These are phyloP conservation scores for Bretschneidera sinensis DNA, from an alignment of 345 rosid genomes.

Conservation along the genomic window DNA sequence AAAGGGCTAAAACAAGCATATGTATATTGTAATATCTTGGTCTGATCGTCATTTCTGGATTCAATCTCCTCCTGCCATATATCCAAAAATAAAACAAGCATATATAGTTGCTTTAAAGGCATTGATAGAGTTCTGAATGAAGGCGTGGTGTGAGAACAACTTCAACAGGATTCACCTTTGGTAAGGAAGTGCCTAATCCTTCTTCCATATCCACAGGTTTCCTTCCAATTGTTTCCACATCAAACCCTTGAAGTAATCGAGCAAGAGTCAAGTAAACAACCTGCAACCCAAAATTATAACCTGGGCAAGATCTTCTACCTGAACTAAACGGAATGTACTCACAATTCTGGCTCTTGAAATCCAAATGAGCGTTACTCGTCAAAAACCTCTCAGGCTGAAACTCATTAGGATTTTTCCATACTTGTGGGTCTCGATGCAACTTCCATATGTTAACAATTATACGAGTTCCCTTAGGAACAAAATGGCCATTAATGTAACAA, in stretches of 20 bases:
- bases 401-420: slow-evolving; percentile 33
- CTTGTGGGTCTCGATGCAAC: slow-evolving; percentile 48
- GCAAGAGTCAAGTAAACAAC: slow-evolving; percentile 42
- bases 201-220: slow-evolving; percentile 38
- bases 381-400: slow-evolving; percentile 55
- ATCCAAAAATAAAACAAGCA: too few species aligned
- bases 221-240: slow-evolving; percentile 7
- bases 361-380: slow-evolving; percentile 27
- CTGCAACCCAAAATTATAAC: slow-evolving; percentile 31
- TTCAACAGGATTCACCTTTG: too few species aligned
- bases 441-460: slow-evolving; percentile 54
- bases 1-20: too few species aligned
- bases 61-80: too few species aligned
- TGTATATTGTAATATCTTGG: too few species aligned
- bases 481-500: slow-evolving; percentile 34
- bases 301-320: slow-evolving; percentile 62
- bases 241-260: slow-evolving; percentile 45
- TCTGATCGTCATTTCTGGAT: too few species aligned
- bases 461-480: slow-evolving; percentile 43
- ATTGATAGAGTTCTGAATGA: too few species aligned
- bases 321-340: slow-evolving; percentile 42
- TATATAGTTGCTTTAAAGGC: too few species aligned
- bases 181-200: too few species aligned
- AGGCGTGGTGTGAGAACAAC: too few species aligned
- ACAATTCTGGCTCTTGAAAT: slow-evolving; percentile 23